Conservation (phyloP, 441 rosid genomes). For the Populus hybrid region DNA sequence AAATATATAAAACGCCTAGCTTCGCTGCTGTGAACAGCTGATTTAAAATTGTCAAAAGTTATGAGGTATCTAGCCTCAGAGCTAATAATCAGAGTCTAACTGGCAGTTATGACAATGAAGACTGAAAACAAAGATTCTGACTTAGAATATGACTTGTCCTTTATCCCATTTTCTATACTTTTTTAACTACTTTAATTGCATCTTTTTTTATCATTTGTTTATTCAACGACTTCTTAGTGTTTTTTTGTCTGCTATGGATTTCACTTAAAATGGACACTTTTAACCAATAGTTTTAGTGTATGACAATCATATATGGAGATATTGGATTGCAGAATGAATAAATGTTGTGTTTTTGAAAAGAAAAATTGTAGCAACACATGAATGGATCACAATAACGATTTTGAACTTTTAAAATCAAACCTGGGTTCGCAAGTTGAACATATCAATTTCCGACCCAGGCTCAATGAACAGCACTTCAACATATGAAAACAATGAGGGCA, state of each 20-base stretch:
- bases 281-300: background rate
- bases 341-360: background rate
- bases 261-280: background rate
- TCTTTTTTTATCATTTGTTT: too few species aligned
- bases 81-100: background rate
- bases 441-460: background rate
- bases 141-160: background rate
- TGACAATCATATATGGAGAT: background rate
- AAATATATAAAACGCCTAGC: background rate
- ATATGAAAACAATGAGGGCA: background rate
- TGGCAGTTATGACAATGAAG: background rate
- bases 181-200: background rate
- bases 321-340: background rate
- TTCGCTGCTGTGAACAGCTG: background rate
- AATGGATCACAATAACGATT: background rate
- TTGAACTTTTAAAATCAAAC: conserved; percentile 1
- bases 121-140: background rate
- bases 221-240: background rate
- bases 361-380: background rate
- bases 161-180: background rate
- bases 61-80: background rate
- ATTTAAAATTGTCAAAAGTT: too few species aligned
- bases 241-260: background rate
- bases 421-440: background rate
- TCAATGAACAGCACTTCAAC: background rate